A percentile compares a stretch with the other conserved stretches of the same genome.
phyloP scores from a whole-genome alignment of 495 filamentous ascomycete species.

The Penicillium argentinense region DNA sequence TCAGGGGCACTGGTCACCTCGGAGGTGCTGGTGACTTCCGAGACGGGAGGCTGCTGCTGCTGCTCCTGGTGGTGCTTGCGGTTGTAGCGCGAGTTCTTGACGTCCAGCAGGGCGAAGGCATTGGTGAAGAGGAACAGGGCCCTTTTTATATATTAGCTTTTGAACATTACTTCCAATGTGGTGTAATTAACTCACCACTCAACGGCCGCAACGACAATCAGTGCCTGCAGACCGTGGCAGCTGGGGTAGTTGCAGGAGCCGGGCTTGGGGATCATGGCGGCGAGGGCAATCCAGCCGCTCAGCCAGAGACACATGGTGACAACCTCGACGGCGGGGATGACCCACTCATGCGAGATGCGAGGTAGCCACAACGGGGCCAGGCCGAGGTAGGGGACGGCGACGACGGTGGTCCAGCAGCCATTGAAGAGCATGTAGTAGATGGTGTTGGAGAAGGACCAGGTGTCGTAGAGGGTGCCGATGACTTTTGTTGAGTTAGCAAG shows the following conservation, averaged over 20 bases:
- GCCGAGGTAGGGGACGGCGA: conserved; percentile 62
- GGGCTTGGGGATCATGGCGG: conserved; percentile 52
- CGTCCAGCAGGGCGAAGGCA: conserved; percentile 16
- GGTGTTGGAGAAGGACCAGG: conserved; percentile 27
- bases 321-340: conserved; percentile 22
- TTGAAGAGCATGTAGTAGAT: conserved; percentile 68
- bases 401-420: conserved; percentile 60
- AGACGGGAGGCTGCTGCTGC: conserved; percentile 7
- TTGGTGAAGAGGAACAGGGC: conserved; percentile 26
- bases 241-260: conserved; percentile 41
- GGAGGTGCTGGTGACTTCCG: conserved; percentile 2
- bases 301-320: conserved; percentile 51
- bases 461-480: conserved; percentile 28
- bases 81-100: conserved; percentile 14
- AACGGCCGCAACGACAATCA: conserved; percentile 45
- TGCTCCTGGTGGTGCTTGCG: neutral
- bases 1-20: neutral
- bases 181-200: conserved; percentile 41
- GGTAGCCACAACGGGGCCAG: conserved; percentile 57
- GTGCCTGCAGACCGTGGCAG: conserved; percentile 45
- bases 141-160: too few relatives aligned
- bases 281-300: conserved; percentile 67
- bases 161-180: too few relatives aligned
- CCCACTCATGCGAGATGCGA: conserved; percentile 51
- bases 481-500: conserved; percentile 5